Evolutionary conservation across 2,329 filamentous ascomycete genomes (phyloP).

Genomic region (Colletotrichum cordylinicola): DNA sequence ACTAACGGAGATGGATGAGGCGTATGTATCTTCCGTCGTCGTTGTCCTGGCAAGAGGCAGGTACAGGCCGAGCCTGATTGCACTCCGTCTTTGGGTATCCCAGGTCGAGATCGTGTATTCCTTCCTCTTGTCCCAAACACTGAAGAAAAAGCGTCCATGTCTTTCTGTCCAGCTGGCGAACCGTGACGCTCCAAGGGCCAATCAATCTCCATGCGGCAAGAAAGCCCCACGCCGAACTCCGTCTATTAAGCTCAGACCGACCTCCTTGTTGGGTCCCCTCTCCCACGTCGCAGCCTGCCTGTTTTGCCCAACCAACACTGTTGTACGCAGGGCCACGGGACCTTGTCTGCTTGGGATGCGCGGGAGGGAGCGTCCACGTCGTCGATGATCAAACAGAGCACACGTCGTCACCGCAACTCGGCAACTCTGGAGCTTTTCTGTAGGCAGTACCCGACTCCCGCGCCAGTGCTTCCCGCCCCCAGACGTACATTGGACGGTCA

Average conservation of each 20-base stretch:
- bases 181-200: neutral
- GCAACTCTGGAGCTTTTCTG: neutral
- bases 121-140: neutral
- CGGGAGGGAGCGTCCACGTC: neutral
- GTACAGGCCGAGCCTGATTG: neutral
- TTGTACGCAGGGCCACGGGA: neutral
- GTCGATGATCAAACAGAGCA: neutral
- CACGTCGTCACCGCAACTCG: neutral
- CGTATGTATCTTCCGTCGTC: neutral
- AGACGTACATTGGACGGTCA: conserved; percentile 1
- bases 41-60: neutral
- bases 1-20: neutral
- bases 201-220: neutral
- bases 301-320: neutral
- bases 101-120: neutral
- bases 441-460: neutral
- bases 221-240: neutral
- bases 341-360: neutral
- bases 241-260: neutral
- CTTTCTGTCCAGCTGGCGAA: neutral
- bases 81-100: neutral
- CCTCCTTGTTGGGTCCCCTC: neutral
- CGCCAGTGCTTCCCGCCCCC: neutral
- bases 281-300: neutral
- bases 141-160: neutral